Base-by-base conservation (phyloP, 192 early-diverging fungal genomes). In the Coemansia sp. region DNA sequence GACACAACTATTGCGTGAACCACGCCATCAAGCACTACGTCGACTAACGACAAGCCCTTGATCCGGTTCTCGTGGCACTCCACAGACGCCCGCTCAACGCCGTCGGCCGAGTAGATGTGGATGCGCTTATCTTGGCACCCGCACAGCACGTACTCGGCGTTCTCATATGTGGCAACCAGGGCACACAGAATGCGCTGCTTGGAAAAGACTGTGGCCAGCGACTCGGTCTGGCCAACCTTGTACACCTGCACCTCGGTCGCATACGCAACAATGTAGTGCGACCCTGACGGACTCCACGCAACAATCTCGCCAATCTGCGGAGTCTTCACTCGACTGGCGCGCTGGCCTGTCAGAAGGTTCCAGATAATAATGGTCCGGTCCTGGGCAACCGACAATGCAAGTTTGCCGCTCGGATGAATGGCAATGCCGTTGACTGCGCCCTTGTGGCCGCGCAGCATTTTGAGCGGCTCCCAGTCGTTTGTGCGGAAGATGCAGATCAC, bases 401-500 rank as follows among this genome's bases (percentile, higher is more conserved):
- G 85, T 65, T 94, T 96, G 15, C 98, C 98, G 8, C 90, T 85
- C n/a, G 96, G 95, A 79, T 99, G 98, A 37, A 97, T 86, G 2
- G 91, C 93, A 27, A 98, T 82, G 37, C 85, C 87, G 73, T 87
- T 88, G 15, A 99, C 83, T 21, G 69, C 19, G 43, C 82, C 82
- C 82, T 82, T 85, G 74, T 94, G 91, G 22, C 90, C 91, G 59
- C 89, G 91, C 52, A 98, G 83, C 39, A 85, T 89, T 73, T 92
- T 94, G 63, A 99, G 85, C 54, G 86, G 87, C 71, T 97, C 95
- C 98, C 98, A 99, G 78, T 98, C 98, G 69, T 91, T 93, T 43
- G 93, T 88, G 66, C 98, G 80, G 78, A 93, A 94, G 35, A 99
- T 88, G 52, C 89, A 87, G 29, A 99, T 86, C 9, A 81, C 84